Base-by-base conservation (phyloP, 306 rosid species). In the Quercus agrifolia region DNA sequence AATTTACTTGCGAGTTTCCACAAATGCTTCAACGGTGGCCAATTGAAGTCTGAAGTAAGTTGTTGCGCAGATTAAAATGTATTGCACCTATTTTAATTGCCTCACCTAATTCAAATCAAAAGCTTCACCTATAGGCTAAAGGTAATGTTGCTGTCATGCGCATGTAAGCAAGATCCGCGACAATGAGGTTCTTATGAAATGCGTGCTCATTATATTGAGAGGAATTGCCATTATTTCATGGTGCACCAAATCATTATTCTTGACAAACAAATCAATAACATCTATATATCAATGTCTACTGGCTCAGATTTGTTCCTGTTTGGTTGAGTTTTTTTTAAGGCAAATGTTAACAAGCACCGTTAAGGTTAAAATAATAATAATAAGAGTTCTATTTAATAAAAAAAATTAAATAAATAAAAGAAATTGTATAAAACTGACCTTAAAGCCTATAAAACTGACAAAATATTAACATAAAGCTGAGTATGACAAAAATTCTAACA, bases 351-450 rank as follows among this genome's bases (percentile, higher is more conserved):
- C 12, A 41, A 7, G 0, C 1, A 8, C 0, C 8, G 0, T 41
- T 41, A 8, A 41, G 11, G 12, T 8, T 8, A 41, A 41, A 41
- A 41, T 41, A 41, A 41, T 8, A 41, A 41, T 41, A 41, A 41
- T 8, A 3, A 0, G 3, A 8, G 46, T 41, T 1, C 2, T 3
- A 41, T 1, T 41, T 41, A 41, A 41, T 8, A 41, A 41, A 38
- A 41, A 41, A 41, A 2, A 0, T 41, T 41, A 0, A 41, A 41
- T 2, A 41, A 41, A 41, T 38, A 0, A 0, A 0, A 38, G 1
- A 38, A 38, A 38, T 8, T 1, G 12, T 0, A 41, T 41, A 41
- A 41, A 41, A 8, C 2, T 8, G 3, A 8, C 46, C 12, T 0
- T 8, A 41, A 41, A 41, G 0, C 0, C 1, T 41, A 41, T 8